These are phyloP conservation scores for Cutaneotrichosporon cyanovorans DNA, from an alignment of 1,284 basidiomycete species.

Conservation along the genomic window DNA sequence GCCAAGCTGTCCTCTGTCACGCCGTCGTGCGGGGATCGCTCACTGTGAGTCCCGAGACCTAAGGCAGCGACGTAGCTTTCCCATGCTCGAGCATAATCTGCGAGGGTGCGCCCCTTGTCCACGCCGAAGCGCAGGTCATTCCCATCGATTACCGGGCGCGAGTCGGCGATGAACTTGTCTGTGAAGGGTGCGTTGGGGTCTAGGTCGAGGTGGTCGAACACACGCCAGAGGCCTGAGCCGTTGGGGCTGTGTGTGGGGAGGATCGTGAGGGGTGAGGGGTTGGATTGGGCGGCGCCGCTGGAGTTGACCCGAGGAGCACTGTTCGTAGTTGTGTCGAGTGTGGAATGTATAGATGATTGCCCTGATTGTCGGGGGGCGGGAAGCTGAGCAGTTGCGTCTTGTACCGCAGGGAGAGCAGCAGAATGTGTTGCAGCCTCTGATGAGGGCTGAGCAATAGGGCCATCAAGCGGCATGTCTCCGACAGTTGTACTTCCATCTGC, in stretches of 20 bases:
- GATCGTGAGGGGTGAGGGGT: too few species aligned
- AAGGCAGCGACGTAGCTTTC: slow-evolving; percentile 31
- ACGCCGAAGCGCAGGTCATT: slow-evolving; percentile 34
- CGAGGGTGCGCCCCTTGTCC: slow-evolving; percentile 25
- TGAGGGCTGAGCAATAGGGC: too few species aligned
- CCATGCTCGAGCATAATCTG: slow-evolving; percentile 35
- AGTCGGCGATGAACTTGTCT: slow-evolving; percentile 52
- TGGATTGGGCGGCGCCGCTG: too few species aligned
- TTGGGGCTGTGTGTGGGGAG: slow-evolving; percentile 2
- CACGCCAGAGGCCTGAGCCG: not conserved
- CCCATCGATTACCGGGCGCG: slow-evolving; percentile 45
- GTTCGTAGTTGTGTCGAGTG: too few species aligned
- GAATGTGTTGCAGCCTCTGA: too few species aligned
- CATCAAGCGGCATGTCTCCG: too few species aligned
- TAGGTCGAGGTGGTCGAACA: slow-evolving; percentile 53
- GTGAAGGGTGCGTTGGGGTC: slow-evolving; percentile 53
- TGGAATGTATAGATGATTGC: too few species aligned
- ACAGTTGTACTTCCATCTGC: too few species aligned
- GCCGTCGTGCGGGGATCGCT: slow-evolving; percentile 5
- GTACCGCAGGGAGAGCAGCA: too few species aligned
- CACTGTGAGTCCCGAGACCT: slow-evolving; percentile 28
- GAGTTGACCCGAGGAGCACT: too few species aligned
- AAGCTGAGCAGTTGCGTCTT: too few species aligned
- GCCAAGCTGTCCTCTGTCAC: slow-evolving; percentile 35
- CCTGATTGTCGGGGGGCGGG: too few species aligned